Evolutionary conservation across 2,329 filamentous ascomycete species (phyloP), one percentile per base, ranked within the genome.

Genomic region (Trichoderma atroviride): DNA sequence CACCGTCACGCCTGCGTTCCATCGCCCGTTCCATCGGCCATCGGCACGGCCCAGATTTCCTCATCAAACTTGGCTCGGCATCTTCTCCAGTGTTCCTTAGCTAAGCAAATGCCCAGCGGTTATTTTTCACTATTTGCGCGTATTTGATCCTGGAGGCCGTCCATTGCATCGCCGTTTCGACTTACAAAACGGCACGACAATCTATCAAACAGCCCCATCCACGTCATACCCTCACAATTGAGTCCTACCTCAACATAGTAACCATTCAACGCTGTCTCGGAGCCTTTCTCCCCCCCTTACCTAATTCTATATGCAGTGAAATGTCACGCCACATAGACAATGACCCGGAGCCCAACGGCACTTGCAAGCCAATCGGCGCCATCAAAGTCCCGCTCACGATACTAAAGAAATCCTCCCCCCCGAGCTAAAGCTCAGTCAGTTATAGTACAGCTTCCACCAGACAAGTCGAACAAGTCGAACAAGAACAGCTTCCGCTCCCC

Each of bases 321-420:
- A 56, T 56, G 16, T 56, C 53, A 56, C 53, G 29, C 53, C 55
- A 58, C 13, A 58, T 24, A 35, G 29, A 31, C 27, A 27, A 63
- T 22, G n/a, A n/a, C 55, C 27, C 40, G 10, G 55, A 59, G 55
- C 55, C 64, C 40, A 59, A 59, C 40, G 31, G 40, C 64, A 52
- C 31, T 52, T 37, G 10, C 40, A 52, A 67, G 29, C 55, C 55
- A 58, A 59, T 57, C 53, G 52, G 29, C 53, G 29, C 14, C 24
- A 47, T 33, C 11, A 67, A 33, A 33, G 63, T 52, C 37, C 55
- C 63, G 22, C 29, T 16, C 55, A 33, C 14, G 10, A 57, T 33
- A 27, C 24, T 19, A 5, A 35, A 22, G 24, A 27, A 27, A 22
- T 22, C n/a, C n/a, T 9, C 13, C 35, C 35, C 13, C 35, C 35